A percentile compares a stretch with the other conserved stretches of the same genome.
Evolutionary conservation across 75 land plant species (phyloP).

Genomic region (Sequoiadendron giganteum): DNA sequence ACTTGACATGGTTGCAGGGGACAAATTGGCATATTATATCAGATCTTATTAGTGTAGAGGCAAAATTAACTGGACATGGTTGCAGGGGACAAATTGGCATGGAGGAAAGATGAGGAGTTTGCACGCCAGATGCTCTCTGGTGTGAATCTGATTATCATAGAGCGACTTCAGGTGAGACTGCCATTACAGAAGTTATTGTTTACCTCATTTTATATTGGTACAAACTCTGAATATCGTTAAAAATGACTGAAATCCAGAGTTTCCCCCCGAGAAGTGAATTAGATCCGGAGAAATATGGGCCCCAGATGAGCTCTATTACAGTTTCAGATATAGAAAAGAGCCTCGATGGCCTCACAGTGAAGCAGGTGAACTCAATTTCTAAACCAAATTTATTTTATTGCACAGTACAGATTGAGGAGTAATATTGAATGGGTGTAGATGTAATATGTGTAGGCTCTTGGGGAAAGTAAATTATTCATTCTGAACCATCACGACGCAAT

Average conservation of each 20-base stretch:
- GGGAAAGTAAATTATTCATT: constrained; percentile 52
- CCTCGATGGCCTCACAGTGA: constrained; percentile 26
- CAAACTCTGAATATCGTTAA: not conserved
- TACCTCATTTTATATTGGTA: not conserved
- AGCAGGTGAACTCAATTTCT: constrained; percentile 13
- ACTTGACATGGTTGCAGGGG: no score
- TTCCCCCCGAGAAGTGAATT: constrained; percentile 74
- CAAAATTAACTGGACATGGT: not conserved
- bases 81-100: constrained; percentile 58
- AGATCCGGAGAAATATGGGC: constrained; percentile 58
- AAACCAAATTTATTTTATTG: no score
- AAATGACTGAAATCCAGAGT: constrained; percentile 27
- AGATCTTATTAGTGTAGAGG: not conserved
- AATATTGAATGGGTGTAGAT: no score
- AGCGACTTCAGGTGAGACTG: constrained; percentile 43
- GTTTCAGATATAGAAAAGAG: constrained; percentile 17
- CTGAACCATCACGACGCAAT: constrained; percentile 57
- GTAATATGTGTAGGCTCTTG: constrained; percentile 41
- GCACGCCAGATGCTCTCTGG: constrained; percentile 87
- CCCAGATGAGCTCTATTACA: constrained; percentile 31
- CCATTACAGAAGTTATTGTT: not conserved
- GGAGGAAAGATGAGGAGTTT: constrained; percentile 85
- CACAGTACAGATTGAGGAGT: no score
- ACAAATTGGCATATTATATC: no score
- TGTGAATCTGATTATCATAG: constrained; percentile 60